A percentile compares a stretch with the other conserved stretches of the same genome.
These are phyloP conservation scores for Talinum fruticosum DNA, from an alignment of 148 eudicot genomes.

Conservation along the genomic window DNA sequence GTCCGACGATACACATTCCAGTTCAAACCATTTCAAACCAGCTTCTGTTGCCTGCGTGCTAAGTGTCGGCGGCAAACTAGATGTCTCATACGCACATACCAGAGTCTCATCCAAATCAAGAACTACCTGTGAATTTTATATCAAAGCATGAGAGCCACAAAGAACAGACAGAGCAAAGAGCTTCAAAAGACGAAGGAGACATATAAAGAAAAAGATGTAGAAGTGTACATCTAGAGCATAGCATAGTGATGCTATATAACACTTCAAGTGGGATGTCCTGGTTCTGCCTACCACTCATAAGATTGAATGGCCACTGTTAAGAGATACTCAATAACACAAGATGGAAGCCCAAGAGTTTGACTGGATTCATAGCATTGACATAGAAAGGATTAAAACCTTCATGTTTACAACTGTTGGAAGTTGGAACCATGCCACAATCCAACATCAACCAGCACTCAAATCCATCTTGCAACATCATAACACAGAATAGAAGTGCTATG, in stretches of 20 bases:
- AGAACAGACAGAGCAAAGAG: background rate
- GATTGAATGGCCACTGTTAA: background rate
- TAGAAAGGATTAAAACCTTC: background rate
- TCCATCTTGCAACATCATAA: background rate
- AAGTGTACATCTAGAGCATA: background rate
- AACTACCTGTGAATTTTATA: constrained; percentile 61
- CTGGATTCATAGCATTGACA: background rate
- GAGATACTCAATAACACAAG: background rate
- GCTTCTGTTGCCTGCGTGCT: constrained; percentile 88
- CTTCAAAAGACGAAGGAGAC: background rate
- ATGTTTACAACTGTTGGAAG: background rate
- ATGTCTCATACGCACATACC: constrained; percentile 93
- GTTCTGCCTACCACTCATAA: background rate
- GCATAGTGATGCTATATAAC: background rate
- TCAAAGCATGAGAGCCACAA: background rate
- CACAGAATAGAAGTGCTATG: no score
- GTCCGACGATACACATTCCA: constrained; percentile 92
- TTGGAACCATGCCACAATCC: background rate
- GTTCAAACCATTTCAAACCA: constrained; percentile 89
- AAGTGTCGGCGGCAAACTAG: constrained; percentile 69
- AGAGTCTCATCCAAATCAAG: constrained; percentile 98
- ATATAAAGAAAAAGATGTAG: background rate
- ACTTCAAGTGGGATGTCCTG: background rate
- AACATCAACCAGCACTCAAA: background rate
- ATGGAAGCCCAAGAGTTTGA: background rate